These are phyloP conservation scores for Lactifluus volemus DNA, from an alignment of 768 basidiomycete species.

Conservation along the genomic window DNA sequence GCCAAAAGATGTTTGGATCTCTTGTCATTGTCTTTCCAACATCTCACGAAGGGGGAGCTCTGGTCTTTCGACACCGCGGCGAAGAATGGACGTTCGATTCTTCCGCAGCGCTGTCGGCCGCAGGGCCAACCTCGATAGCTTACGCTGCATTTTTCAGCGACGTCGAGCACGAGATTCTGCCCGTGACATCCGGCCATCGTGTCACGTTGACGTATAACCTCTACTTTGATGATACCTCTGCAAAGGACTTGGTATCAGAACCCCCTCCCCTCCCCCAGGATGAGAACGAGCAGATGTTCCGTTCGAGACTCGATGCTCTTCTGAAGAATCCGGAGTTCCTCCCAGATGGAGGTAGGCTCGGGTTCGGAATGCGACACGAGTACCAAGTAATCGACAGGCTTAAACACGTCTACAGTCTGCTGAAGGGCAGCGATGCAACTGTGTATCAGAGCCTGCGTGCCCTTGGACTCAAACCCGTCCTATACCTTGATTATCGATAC, in stretches of 20 bases:
- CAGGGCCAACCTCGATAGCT: conserved; percentile 22
- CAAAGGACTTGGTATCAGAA: background rate
- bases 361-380: conserved; percentile 32
- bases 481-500: background rate
- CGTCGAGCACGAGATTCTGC: conserved; percentile 38
- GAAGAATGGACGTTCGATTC: conserved; percentile 34
- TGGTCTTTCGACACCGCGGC: conserved; percentile 29
- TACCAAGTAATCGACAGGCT: conserved; percentile 26
- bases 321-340: conserved; percentile 30
- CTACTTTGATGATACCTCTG: conserved; percentile 18
- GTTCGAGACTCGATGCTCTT: conserved; percentile 22
- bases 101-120: conserved; percentile 19
- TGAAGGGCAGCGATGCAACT: conserved; percentile 2
- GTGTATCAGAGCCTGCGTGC: background rate
- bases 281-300: conserved; percentile 10
- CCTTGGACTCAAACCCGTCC: background rate
- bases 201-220: conserved; percentile 40
- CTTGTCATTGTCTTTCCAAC: conserved; percentile 44
- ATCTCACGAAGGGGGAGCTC: conserved; percentile 36
- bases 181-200: conserved; percentile 34
- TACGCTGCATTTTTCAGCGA: conserved; percentile 39
- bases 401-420: background rate
- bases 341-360: conserved; percentile 32
- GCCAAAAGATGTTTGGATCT: conserved; percentile 40
- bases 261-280: background rate